Percentiles rank a stretch among this genome's conserved stretches.
Conservation (phyloP, 2,329 filamentous ascomycete genomes). For the Purpureocillium takamizusanense region DNA sequence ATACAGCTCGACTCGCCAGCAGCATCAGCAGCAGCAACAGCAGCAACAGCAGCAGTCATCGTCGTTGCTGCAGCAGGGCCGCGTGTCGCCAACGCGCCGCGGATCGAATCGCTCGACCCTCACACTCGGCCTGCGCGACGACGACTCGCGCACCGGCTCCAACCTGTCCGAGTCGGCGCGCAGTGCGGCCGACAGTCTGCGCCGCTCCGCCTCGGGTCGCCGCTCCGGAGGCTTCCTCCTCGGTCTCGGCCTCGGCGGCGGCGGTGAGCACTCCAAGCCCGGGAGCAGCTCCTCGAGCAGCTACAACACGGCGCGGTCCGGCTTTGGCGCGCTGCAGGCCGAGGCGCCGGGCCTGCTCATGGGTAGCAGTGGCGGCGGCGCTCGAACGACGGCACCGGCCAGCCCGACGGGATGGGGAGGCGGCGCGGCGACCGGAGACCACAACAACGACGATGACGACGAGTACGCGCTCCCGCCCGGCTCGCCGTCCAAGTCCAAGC, state of each 20-base stretch:
- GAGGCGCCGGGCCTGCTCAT: constrained; percentile 39
- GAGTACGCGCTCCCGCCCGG: constrained; percentile 29
- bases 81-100: constrained; percentile 28
- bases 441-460: constrained; percentile 17
- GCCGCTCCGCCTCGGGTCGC: constrained; percentile 23
- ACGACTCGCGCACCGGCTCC: constrained; percentile 45
- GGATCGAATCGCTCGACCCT: constrained; percentile 25
- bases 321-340: constrained; percentile 40
- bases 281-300: constrained; percentile 33
- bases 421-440: no score
- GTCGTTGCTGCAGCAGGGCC: constrained; percentile 15
- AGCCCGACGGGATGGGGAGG: constrained; percentile 8
- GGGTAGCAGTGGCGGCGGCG: neutral
- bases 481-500: constrained; percentile 49
- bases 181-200: constrained; percentile 32
- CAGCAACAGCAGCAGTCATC: no score
- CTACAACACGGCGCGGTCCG: constrained; percentile 46
- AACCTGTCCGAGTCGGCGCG: constrained; percentile 46
- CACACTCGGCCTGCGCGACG: constrained; percentile 23
- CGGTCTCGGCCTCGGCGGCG: constrained; percentile 18
- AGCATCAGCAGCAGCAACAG: no score
- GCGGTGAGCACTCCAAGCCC: constrained; percentile 20
- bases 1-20: constrained; percentile 23
- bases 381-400: constrained; percentile 4
- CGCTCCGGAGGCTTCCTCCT: constrained; percentile 13